Percentiles rank a stretch among this genome's conserved stretches.
Evolutionary conservation across 805 yeast species (phyloP).

Genomic region (Yamadazyma philogaea): DNA sequence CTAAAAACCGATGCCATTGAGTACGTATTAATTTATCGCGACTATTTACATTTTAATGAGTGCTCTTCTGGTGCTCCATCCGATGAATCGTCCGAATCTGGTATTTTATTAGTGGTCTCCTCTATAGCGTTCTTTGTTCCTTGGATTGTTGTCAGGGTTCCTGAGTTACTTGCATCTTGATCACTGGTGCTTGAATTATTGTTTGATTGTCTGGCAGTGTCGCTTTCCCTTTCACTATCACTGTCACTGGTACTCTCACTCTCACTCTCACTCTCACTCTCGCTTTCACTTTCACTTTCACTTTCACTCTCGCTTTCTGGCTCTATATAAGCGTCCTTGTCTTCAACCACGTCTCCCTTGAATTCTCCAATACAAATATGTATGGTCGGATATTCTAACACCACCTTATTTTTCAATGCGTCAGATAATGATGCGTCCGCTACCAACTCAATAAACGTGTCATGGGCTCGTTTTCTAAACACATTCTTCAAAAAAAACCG

Average conservation of each 20-base stretch:
- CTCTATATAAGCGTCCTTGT: constrained; percentile 12
- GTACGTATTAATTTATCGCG: constrained; percentile 6
- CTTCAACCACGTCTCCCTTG: constrained; percentile 22
- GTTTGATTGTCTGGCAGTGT: too few relatives aligned
- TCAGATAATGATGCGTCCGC: constrained; percentile 32
- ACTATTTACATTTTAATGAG: constrained; percentile 21
- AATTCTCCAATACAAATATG: constrained; percentile 33
- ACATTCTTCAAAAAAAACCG: constrained; percentile 34
- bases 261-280: constrained; percentile 7
- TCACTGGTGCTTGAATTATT: too few relatives aligned
- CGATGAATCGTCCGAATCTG: not conserved
- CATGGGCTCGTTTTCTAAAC: constrained; percentile 24
- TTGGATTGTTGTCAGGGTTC: too few relatives aligned
- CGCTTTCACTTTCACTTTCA: constrained; percentile 17
- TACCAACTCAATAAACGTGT: constrained; percentile 29
- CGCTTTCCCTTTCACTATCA: constrained; percentile 9
- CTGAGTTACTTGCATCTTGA: constrained; percentile 9
- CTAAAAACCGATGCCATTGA: constrained; percentile 25
- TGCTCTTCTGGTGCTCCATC: constrained; percentile 33
- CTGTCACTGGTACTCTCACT: constrained; percentile 10
- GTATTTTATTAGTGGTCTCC: not conserved
- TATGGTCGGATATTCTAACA: constrained; percentile 78
- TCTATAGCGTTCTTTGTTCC: not conserved
- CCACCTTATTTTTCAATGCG: constrained; percentile 50
- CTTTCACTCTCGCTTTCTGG: not conserved